A percentile compares a stretch with the other conserved stretches of the same genome.
These are phyloP conservation scores for Coprinopsis strossmayeri DNA, from an alignment of 768 basidiomycete genomes.

Conservation along the genomic window DNA sequence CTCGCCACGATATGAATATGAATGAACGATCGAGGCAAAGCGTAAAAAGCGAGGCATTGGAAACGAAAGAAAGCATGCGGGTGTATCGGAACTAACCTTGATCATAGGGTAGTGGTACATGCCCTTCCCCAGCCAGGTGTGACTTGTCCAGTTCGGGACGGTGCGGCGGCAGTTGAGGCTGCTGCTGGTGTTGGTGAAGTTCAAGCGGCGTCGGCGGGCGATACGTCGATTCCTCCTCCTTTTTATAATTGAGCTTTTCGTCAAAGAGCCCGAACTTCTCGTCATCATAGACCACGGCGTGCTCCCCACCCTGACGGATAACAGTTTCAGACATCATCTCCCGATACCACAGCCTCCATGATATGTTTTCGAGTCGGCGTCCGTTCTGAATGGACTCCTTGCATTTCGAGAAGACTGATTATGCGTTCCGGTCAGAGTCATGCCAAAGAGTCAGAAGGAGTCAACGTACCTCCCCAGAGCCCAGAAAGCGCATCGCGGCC, in stretches of 20 bases:
- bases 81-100: neutral
- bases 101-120: neutral
- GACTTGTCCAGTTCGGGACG: neutral
- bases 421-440: neutral
- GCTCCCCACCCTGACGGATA: neutral
- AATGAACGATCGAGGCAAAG: too few relatives aligned
- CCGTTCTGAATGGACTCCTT: constrained; percentile 76
- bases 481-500: constrained; percentile 58
- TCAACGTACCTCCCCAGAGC: constrained; percentile 60
- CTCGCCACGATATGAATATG: neutral
- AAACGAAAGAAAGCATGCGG: neutral
- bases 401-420: constrained; percentile 76
- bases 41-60: neutral
- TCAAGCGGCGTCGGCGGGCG: neutral
- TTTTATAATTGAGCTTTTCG: neutral
- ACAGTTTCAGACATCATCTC: constrained; percentile 33
- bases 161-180: neutral
- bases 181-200: neutral
- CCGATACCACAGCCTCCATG: constrained; percentile 80
- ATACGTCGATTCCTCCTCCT: neutral
- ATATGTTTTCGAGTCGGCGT: constrained; percentile 78
- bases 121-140: neutral
- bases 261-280: neutral
- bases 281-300: neutral
- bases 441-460: constrained; percentile 1